Evolutionary conservation across 1,284 basidiomycete species (phyloP), one percentile per base, ranked within the genome.

Genomic region (Tilletia indica): DNA sequence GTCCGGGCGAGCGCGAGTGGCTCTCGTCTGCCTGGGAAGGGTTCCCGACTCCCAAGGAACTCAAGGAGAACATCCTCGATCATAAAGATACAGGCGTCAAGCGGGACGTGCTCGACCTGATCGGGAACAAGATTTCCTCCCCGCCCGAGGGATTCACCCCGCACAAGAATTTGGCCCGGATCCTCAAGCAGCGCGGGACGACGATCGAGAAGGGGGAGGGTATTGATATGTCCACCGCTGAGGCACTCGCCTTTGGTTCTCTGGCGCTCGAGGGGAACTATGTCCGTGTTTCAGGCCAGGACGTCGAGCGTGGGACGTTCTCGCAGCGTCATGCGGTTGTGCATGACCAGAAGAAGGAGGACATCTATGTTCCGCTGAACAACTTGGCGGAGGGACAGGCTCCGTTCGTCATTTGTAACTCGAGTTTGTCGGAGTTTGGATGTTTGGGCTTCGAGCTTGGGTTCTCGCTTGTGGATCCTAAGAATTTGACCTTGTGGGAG

Each of bases 221-320:
- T 86, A 97, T 99, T 80, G 97, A 99, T 86, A 98, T 96, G 94
- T 92, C 94, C 19, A 99, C 97, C n/a, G 96, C 95, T 73, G 97
- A 99, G 87, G 94, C 97, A 0, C 90, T 99, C 70, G 97, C 97
- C 0, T 94, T 99, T 82, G 97, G 96, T 74, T 89, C 94, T 16
- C 90, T 99, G 68, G 92, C 92, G 42, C 87, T 96, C 66, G 95
- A 99, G 87, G 92, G 93, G 82, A 92, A 91, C 72, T 94, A 99
- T 84, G 92, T 99, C 70, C 93, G 97, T 80, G 88, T 99, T 2
- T 97, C 94, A 0, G 97, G 97, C 64, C 97, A 99, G 87, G 97
- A 99, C 85, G 96, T 99, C 70, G 97, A 99, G 86, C 92, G 97
- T 85, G 97, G 97, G 71, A 99, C 97, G 8, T 99, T 99, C 89